Evolutionary conservation across 2,329 filamentous ascomycete species (phyloP), one percentile per base, ranked within the genome.

Genomic region (Beauveria sp.): DNA sequence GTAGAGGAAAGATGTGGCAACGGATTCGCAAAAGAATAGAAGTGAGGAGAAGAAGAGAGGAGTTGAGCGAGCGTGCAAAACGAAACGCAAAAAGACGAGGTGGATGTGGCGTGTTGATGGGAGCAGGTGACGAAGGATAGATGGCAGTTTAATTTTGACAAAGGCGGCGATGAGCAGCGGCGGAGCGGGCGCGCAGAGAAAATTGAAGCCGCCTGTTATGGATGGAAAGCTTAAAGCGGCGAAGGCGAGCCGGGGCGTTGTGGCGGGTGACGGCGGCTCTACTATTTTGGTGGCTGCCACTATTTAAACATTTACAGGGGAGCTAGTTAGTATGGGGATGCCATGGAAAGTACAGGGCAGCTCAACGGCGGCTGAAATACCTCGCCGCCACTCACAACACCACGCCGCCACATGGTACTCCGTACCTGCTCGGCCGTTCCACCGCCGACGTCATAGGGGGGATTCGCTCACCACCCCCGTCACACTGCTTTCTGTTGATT

Each of bases 241-340:
- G 55, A 45, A n/a, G 26, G 7, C 38, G 43, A 46, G 38, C 46
- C 31, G 26, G 18, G 24, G 40, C 24, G 22, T 24, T 24, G 42
- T 48, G 55, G 55, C 57, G 57, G 57, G 57, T 60, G 26, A 60
- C 18, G 38, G 48, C 48, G 57, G 57, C 55, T 56, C n/a, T 49
- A 10, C 12, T 38, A 53, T 34, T 24, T 20, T 38, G 31, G 49
- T 52, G 28, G 49, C 52, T 45, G 53, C 40, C 31, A 34, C 31
- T 34, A 34, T 34, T 34, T 34, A 34, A 34, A 34, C 31, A 34
- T 34, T 14, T 34, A 22, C 16, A 26, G 53, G 53, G 53, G 50
- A 28, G 12, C 46, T 18, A 34, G 31, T 34, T 14, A 34, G 31
- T 34, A 34, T 5, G 4, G 31, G 31, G 31, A 34, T 34, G 10